phyloP scores from a whole-genome alignment of 2,329 filamentous ascomycete species.

The Bipolaris sorokiniana region DNA sequence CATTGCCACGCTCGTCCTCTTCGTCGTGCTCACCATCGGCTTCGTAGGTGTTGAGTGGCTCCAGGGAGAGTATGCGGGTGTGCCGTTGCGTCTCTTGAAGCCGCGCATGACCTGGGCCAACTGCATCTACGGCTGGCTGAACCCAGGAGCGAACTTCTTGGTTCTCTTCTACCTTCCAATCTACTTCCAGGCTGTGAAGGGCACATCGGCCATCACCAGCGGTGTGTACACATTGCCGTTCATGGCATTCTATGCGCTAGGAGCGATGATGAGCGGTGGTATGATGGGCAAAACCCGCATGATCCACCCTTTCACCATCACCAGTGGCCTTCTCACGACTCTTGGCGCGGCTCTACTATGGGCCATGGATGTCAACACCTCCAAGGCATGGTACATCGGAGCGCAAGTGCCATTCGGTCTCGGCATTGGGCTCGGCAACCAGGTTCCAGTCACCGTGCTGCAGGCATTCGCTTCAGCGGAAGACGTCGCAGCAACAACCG shows the following conservation, averaged over 20 bases:
- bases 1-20: neutral
- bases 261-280: neutral
- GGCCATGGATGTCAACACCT: neutral
- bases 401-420: neutral
- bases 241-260: neutral
- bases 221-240: neutral
- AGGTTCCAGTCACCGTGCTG: neutral
- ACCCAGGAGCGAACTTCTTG: too few relatives aligned
- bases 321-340: neutral
- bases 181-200: neutral
- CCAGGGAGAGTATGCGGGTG: too few relatives aligned
- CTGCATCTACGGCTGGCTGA: too few relatives aligned
- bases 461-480: neutral
- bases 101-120: too few relatives aligned
- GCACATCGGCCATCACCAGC: neutral
- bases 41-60: too few relatives aligned
- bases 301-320: slow-evolving; percentile 14
- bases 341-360: neutral
- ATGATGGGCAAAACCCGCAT: neutral
- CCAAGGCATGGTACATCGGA: neutral
- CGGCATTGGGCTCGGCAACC: neutral
- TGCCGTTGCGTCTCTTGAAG: too few relatives aligned
- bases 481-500: neutral
- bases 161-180: neutral
- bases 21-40: too few relatives aligned